Evolutionary conservation across 2,329 filamentous ascomycete genomes (phyloP).

Genomic region (Botrytis byssoidea): DNA sequence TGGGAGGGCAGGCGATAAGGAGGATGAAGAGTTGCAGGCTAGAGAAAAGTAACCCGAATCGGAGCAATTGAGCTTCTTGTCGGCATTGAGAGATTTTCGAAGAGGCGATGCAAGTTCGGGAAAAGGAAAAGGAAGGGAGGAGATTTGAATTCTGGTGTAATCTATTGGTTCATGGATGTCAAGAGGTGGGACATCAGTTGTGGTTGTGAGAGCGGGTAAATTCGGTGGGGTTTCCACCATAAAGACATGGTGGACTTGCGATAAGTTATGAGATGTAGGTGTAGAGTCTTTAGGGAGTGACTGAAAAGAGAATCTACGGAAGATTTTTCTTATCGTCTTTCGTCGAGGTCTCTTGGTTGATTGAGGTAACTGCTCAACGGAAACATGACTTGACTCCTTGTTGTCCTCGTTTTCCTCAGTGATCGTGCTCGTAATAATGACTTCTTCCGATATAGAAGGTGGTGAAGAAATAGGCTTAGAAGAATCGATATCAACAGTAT

Average conservation of each 20-base stretch:
- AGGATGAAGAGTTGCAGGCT: background rate
- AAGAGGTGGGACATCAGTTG: slow-evolving; percentile 1
- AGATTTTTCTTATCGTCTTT: slow-evolving; percentile 16
- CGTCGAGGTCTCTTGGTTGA: background rate
- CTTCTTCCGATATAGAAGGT: slow-evolving; percentile 10
- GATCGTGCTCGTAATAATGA: background rate
- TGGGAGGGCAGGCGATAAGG: background rate
- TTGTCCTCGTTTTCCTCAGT: background rate
- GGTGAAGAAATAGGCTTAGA: slow-evolving; percentile 2
- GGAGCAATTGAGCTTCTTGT: slow-evolving; percentile 8
- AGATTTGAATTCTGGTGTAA: slow-evolving; percentile 16
- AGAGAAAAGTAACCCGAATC: slow-evolving; percentile 19
- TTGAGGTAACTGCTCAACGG: background rate
- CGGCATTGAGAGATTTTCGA: slow-evolving; percentile 2
- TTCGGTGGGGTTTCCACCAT: slow-evolving; percentile 1
- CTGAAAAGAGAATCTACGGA: slow-evolving; percentile 11
- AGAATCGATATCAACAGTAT: slow-evolving; percentile 8
- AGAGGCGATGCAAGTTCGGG: slow-evolving; percentile 9
- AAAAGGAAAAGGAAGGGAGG: background rate
- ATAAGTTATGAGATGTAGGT: background rate
- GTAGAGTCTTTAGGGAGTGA: background rate
- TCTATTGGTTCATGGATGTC: slow-evolving; percentile 17
- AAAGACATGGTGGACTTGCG: background rate
- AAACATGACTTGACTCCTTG: background rate
- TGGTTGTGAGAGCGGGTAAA: background rate